A percentile compares a stretch with the other conserved stretches of the same genome.
Evolutionary conservation across 495 filamentous ascomycete species (phyloP).

Genomic region (Astrothelium macrocarpum): DNA sequence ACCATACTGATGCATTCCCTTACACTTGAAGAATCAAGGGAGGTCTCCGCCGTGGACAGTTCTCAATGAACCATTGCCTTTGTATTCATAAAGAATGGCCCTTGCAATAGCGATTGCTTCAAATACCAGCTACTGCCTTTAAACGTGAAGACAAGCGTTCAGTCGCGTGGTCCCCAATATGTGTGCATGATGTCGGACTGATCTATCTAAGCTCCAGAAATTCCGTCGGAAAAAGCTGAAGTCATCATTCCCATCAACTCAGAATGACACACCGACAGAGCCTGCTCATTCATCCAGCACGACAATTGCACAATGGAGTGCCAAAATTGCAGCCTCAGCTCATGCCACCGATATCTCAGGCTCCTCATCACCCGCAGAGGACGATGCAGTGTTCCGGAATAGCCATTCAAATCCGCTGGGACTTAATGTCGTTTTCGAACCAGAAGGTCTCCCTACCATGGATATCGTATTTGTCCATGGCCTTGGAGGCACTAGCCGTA

Average conservation of each 20-base stretch:
- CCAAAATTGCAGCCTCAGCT: background rate
- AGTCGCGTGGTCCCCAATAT: background rate
- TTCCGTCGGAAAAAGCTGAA: background rate
- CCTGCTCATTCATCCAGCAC: background rate
- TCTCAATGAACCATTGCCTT: too few species aligned
- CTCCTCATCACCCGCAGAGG: background rate
- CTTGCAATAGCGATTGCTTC: too few species aligned
- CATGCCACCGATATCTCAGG: background rate
- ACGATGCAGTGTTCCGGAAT: background rate
- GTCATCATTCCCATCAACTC: background rate
- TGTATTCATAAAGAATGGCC: too few species aligned
- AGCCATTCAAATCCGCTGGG: constrained; percentile 21
- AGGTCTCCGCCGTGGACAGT: too few species aligned
- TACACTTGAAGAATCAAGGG: too few species aligned
- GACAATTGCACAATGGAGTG: background rate
- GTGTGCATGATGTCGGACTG: background rate
- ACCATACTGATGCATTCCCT: too few species aligned
- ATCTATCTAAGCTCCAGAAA: background rate
- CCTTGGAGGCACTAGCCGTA: constrained; percentile 31
- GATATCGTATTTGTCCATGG: constrained; percentile 33
- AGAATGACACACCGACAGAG: background rate
- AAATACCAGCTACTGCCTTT: too few species aligned
- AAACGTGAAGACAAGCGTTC: background rate
- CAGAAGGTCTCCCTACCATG: constrained; percentile 14
- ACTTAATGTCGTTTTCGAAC: constrained; percentile 26